Evolutionary conservation across 2,329 filamentous ascomycete species (phyloP), one percentile per base, ranked within the genome.

Genomic region (Rhytidhysteron rufulum): DNA sequence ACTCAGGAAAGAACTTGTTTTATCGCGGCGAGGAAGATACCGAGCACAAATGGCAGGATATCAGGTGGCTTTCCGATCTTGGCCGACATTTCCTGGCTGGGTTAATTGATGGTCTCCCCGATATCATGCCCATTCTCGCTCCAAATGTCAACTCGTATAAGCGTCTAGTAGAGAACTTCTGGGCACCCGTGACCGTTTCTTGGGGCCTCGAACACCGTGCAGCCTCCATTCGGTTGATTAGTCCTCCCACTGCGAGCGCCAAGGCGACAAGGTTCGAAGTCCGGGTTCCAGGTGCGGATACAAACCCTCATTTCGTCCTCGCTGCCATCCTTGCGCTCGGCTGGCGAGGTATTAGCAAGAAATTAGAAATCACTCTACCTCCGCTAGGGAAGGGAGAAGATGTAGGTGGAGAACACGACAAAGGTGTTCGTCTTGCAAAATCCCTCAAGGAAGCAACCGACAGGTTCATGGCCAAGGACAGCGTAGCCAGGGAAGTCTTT

Each of bases 131-230:
- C 1, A 74, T 97, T 43, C 75, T 98, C 10, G 93, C 91, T 1
- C 93, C 93, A 0, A 98, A 88, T 1, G 80, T 98, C 59, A 98
- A 98, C 75, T 95, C 88, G 46, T 98, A 98, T 75, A 98, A 98
- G 71, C 84, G 93, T 3, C 78, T 98, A 1, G 93, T 98, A 2
- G 93, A 98, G 72, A 97, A 97, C 70, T 97, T 96, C 69, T 98
- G 93, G 93, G 93, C 93, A 0, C 93, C 93, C 0, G 93, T 98
- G 5, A 96, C 91, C 0, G 93, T 97, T 0, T 95, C 88, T 0
- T 98, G 93, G 93, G 93, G 93, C 1, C 71, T 96, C 4, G 93
- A 97, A 67, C 91, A 98, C 64, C 87, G 93, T 45, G 90, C 89
- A 4, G 91, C 93, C 0, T 94, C 87, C 0, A 85, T 98, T 50